Base-by-base conservation (phyloP, 129 eudicot genomes). In the Centaurea solstitialis region DNA sequence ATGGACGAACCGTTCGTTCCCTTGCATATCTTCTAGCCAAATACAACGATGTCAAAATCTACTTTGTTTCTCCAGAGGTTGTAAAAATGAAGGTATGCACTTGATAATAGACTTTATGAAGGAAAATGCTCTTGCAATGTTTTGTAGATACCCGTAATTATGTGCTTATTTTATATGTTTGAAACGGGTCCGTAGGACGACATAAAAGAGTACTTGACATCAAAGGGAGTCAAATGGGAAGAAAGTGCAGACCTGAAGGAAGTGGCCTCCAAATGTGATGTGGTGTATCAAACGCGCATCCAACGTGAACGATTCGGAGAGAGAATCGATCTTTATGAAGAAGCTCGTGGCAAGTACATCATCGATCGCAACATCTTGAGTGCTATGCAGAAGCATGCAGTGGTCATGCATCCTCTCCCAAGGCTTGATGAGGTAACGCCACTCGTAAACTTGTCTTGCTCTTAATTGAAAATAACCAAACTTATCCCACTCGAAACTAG, bases 401-500 rank as follows among this genome's bases (percentile, higher is more conserved):
- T 96, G 61, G 89, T 96, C 85, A 96, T 96, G 99, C 99, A 96
- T 81, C 98, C 99, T 82, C 90, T 96, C 23, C 99, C 99, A 39
- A 86, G 99, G 83, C 99, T 96, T 38, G 99, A 96, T 76, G 99
- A 93, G 99, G 98, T 95, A 68, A 75, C 65, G 0, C 9, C 6
- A 3, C 45, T 39, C 65, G 2, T 15, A 18, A 11, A 23, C 9
- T 62, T 37, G 50, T 23, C 22, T 17, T 17, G 65, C 8, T 57
- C 9, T 1, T 53, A 5, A 53, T 53, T 41, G 12, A 9, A 9
- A 41, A 0, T 8, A 8, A 8, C 53, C 53, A 3, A 10, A 43
- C 4, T 4, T 43, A 43, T 43, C 53, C 53, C 53, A 10, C 53
- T 11, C 4, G 53, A 43, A 43, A 43, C 17, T 43, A 43, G 17